Conservation (phyloP, 2,329 filamentous ascomycete species). For the Aaosphaeria arxii region DNA sequence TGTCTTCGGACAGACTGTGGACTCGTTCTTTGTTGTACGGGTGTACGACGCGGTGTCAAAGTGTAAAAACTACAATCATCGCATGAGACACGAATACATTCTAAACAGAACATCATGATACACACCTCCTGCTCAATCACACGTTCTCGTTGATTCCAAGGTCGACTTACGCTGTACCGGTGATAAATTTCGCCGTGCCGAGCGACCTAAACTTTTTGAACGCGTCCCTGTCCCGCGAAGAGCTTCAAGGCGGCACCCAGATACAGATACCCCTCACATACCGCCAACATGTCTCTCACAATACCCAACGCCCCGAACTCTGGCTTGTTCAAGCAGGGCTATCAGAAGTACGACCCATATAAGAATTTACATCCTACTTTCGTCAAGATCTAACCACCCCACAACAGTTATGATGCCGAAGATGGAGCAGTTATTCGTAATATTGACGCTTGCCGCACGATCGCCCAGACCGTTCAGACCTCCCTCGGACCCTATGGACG, state of each 20-base stretch:
- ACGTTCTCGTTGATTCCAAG: too few species aligned
- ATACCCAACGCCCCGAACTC: constrained; percentile 92
- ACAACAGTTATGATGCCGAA: constrained; percentile 88
- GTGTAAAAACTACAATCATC: too few species aligned
- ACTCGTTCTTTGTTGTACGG: too few species aligned
- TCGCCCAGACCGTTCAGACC: constrained; percentile 93
- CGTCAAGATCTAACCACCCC: constrained; percentile 31
- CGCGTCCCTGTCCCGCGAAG: constrained; percentile 32
- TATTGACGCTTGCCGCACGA: constrained; percentile 96
- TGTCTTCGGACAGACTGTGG: too few species aligned
- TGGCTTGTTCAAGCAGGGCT: constrained; percentile 92
- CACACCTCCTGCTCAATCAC: too few species aligned
- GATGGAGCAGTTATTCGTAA: constrained; percentile 98
- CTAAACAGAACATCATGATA: too few species aligned
- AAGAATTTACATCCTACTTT: constrained; percentile 13
- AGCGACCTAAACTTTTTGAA: constrained; percentile 17
- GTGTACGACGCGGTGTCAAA: too few species aligned
- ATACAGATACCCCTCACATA: constrained; percentile 28
- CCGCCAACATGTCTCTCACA: constrained; percentile 78
- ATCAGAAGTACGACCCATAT: constrained; percentile 72
- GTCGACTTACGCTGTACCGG: constrained; percentile 4
- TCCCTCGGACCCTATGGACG: constrained; percentile 95
- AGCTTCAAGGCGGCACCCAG: constrained; percentile 21
- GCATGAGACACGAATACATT: too few species aligned
- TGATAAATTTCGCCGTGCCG: constrained; percentile 15